These are phyloP conservation scores for Phaeotremella fagi DNA, from an alignment of 768 basidiomycete species.

Conservation along the genomic window DNA sequence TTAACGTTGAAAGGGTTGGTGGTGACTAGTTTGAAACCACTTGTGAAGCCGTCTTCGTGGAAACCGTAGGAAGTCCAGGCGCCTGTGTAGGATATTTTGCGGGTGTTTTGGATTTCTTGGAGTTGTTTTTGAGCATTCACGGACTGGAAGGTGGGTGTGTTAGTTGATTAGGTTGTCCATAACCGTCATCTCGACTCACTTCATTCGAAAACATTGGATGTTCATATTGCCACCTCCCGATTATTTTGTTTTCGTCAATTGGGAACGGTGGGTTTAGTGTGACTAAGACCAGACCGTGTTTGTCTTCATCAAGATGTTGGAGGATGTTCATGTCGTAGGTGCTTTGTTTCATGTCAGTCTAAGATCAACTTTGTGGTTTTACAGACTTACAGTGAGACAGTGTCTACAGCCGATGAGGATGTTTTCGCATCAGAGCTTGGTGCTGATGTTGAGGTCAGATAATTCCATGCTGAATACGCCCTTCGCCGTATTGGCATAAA, in stretches of 20 bases:
- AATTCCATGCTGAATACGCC: conserved; percentile 77
- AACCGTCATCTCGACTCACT: conserved; percentile 43
- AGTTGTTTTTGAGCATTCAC: conserved; percentile 58
- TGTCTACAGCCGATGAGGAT: conserved; percentile 54
- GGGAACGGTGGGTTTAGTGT: conserved; percentile 70
- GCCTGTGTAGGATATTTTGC: conserved; percentile 62
- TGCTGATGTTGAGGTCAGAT: conserved; percentile 55
- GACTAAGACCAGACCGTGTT: conserved; percentile 62
- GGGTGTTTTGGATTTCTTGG: conserved; percentile 58
- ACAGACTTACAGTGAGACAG: conserved; percentile 59
- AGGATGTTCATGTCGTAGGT: conserved; percentile 70
- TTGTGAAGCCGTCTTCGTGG: conserved; percentile 72
- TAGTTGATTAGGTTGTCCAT: neutral
- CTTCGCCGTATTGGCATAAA: conserved; percentile 61
- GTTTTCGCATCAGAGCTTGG: conserved; percentile 36
- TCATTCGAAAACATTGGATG: conserved; percentile 63
- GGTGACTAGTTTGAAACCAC: conserved; percentile 46
- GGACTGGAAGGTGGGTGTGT: conserved; percentile 48
- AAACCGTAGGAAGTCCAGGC: conserved; percentile 75
- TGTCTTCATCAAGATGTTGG: conserved; percentile 60
- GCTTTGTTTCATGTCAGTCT: conserved; percentile 15
- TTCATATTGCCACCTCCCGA: conserved; percentile 60
- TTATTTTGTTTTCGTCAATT: conserved; percentile 52
- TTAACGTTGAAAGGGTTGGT: conserved; percentile 25
- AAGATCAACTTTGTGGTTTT: neutral